Percentiles rank a stretch among this genome's conserved stretches.
phyloP scores from a whole-genome alignment of 179 eudicot species.

The Spinacia oleracea region DNA sequence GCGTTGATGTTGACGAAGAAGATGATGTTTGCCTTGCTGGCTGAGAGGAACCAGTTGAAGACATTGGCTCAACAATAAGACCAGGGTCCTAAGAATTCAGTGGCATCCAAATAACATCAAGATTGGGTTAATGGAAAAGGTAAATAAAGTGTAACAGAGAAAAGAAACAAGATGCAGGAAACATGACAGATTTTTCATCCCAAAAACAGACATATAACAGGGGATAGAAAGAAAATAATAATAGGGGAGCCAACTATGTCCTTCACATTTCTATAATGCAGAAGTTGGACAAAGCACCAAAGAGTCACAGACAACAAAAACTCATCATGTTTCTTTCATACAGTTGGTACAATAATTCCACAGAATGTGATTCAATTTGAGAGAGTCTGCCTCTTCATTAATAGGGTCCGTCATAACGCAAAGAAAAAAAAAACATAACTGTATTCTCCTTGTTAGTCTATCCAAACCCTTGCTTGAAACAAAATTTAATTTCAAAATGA shows the following conservation, averaged over 20 bases:
- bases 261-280: not conserved
- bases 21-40: constrained; percentile 52
- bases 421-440: not conserved
- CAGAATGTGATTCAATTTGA: no score
- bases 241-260: no score
- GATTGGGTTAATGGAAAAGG: not conserved
- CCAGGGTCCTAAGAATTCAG: constrained; percentile 65
- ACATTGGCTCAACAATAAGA: constrained; percentile 79
- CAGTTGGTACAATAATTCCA: not conserved
- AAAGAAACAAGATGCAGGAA: not conserved
- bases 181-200: not conserved
- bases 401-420: not conserved
- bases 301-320: not conserved
- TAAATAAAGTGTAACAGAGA: not conserved
- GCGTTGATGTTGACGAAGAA: constrained; percentile 50
- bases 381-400: not conserved
- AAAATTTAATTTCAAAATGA: not conserved
- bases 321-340: not conserved
- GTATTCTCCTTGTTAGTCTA: not conserved
- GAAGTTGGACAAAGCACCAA: not conserved
- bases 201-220: not conserved
- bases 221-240: not conserved
- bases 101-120: constrained; percentile 15
- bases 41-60: constrained; percentile 51
- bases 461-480: not conserved